Base-by-base conservation (phyloP, 345 rosid species). In the Linum tenue region DNA sequence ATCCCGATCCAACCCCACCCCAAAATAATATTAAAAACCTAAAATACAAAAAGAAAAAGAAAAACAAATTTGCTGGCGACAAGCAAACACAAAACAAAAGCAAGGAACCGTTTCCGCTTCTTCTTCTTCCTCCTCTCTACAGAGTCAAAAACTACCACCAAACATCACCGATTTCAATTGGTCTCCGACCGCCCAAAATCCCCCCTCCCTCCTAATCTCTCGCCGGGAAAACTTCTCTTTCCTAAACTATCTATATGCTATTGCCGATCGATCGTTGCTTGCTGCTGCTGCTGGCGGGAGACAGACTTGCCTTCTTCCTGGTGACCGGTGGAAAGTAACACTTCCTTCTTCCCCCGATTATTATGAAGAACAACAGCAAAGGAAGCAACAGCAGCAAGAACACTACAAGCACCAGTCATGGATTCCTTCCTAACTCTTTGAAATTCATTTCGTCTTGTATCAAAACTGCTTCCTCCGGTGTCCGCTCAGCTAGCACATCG, bases 401-500 rank as follows among this genome's bases (percentile, higher is more conserved):
- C 66, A 71, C 50, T 61, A 64, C 56, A 51, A 68, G 62, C 48
- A 67, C 59, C 8, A 36, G 2, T 15, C 81, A 85, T 74, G 81
- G 87, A 8, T 80, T 94, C 62, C 37, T 94, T 53, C 97, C 97
- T 1, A 81, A 72, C 81, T 90, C 97, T 10, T 66, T 90, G 66
- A 94, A 83, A 74, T 88, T 94, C 74, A 85, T 94, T 66, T 94
- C 97, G 15, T 85, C 95, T 15, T 94, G 89, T 42, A 75, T 94
- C 66, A 83, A 83, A 70, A 88, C 97, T 55, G 98, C 98, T 58
- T 92, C 98, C 53, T 86, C 96, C 42, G 96, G 98, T 60, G 98
- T 92, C 35, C 87, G 95, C 48, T 83, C 97, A 56, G 97, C 96
- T 56, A 78, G 85, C 48, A 87, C 91, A 12, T 84, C 97, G 38